phyloP scores from a whole-genome alignment of 176 grass and related monocot genomes.

The Ensete glaucum region DNA sequence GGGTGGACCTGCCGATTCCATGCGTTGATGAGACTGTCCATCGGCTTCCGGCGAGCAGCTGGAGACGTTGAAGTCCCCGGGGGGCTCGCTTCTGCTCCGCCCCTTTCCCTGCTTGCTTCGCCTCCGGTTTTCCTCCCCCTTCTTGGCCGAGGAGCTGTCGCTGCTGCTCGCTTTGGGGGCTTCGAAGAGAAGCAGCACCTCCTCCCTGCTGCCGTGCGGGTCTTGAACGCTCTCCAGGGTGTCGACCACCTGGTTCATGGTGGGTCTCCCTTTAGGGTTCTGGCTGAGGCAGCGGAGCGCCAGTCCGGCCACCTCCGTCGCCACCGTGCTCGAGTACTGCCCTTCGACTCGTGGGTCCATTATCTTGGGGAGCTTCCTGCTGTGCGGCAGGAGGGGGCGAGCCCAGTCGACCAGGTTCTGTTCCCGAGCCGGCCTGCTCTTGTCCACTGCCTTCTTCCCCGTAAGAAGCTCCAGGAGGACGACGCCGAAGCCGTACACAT shows the following conservation, averaged over 20 bases:
- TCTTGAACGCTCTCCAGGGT: background rate
- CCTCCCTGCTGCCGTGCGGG: constrained; percentile 1
- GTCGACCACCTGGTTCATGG: constrained; percentile 7
- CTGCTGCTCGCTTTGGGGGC: background rate
- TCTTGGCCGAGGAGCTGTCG: background rate
- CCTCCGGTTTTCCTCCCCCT: constrained; percentile 25
- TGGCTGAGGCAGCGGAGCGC: constrained; percentile 13
- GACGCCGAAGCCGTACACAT: constrained; percentile 13
- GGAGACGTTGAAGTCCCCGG: constrained; percentile 64
- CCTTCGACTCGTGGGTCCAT: constrained; percentile 12
- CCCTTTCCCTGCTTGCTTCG: constrained; percentile 49
- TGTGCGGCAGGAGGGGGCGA: background rate
- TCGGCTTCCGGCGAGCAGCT: constrained; percentile 69
- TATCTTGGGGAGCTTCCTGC: background rate
- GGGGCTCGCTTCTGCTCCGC: constrained; percentile 85
- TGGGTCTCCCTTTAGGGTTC: constrained; percentile 11
- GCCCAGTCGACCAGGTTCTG: background rate
- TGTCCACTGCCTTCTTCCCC: constrained; percentile 6
- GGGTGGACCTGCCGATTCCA: constrained; percentile 6
- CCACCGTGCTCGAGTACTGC: constrained; percentile 7
- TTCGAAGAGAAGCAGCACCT: background rate
- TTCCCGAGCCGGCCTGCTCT: background rate
- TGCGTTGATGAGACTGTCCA: constrained; percentile 24
- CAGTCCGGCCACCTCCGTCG: background rate
- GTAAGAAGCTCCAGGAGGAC: constrained; percentile 16